phyloP scores from a whole-genome alignment of 805 yeast genomes.

The Metschnikowia picachoensis region DNA sequence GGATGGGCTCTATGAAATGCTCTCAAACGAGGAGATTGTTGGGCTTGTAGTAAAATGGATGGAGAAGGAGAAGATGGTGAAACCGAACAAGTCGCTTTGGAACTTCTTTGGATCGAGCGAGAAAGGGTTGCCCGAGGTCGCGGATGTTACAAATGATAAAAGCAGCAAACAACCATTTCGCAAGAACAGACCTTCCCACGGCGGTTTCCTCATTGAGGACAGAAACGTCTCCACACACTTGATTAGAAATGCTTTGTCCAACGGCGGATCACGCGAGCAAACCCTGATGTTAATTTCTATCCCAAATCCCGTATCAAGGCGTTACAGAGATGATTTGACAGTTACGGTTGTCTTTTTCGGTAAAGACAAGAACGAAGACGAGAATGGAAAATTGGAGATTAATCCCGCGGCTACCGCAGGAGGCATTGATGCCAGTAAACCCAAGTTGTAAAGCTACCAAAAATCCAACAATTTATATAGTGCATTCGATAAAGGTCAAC shows the following conservation, averaged over 20 bases:
- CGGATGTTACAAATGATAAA: constrained; percentile 56
- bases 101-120: constrained; percentile 39
- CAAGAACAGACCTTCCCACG: constrained; percentile 35
- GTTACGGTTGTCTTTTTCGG: constrained; percentile 96
- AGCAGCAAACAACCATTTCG: constrained; percentile 74
- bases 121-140: constrained; percentile 57
- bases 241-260: constrained; percentile 84
- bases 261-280: constrained; percentile 84
- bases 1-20: constrained; percentile 90
- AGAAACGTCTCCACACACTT: constrained; percentile 88
- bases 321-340: constrained; percentile 92
- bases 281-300: constrained; percentile 85
- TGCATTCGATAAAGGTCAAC: not conserved
- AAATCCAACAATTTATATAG: too few relatives aligned
- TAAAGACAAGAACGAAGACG: constrained; percentile 41
- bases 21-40: constrained; percentile 88
- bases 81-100: constrained; percentile 47
- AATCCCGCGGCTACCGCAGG: constrained; percentile 58
- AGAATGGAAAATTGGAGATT: constrained; percentile 49
- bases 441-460: constrained; percentile 36
- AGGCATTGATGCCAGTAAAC: constrained; percentile 43
- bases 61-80: constrained; percentile 63
- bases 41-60: constrained; percentile 93
- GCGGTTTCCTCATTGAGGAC: constrained; percentile 66
- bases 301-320: constrained; percentile 86